Evolutionary conservation across 2,329 filamentous ascomycete genomes (phyloP).

Genomic region (Mariannaea sp.): DNA sequence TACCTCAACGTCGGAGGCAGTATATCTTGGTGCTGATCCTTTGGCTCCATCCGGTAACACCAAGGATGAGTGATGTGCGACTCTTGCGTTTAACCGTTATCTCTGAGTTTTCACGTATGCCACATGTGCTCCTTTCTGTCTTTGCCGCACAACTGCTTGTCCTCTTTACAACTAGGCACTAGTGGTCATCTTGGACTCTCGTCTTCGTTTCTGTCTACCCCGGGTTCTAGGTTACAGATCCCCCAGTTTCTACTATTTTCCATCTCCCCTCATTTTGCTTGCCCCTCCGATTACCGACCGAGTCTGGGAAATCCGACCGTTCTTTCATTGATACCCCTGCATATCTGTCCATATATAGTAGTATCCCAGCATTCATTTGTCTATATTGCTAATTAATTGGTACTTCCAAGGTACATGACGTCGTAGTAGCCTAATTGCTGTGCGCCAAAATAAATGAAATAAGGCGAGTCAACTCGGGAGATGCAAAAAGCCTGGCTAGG

Average conservation of each 20-base stretch:
- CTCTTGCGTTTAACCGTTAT: slow-evolving; percentile 9
- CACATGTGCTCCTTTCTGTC: neutral
- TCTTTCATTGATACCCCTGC: slow-evolving; percentile 8
- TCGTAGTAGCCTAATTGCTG: too few relatives aligned
- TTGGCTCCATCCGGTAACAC: slow-evolving; percentile 4
- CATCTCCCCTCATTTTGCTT: slow-evolving; percentile 10
- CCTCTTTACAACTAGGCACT: too few relatives aligned
- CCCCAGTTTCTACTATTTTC: slow-evolving; percentile 9
- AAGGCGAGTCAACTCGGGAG: neutral
- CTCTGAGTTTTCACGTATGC: neutral
- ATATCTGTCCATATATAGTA: slow-evolving; percentile 3
- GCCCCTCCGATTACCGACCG: slow-evolving; percentile 16
- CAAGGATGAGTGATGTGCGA: slow-evolving; percentile 1
- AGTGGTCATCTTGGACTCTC: too few relatives aligned
- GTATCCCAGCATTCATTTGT: neutral
- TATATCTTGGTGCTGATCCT: slow-evolving; percentile 5
- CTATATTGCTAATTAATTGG: too few relatives aligned
- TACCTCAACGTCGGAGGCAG: neutral
- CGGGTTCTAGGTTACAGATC: neutral
- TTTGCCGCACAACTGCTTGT: too few relatives aligned
- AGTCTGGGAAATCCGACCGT: slow-evolving; percentile 3
- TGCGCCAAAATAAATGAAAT: slow-evolving; percentile 3
- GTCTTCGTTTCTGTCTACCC: too few relatives aligned
- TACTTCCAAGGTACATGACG: too few relatives aligned
- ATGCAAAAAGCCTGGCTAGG: too few relatives aligned